Evolutionary conservation across 352 stramenopile genomes (phyloP).

Genomic region (Blastocystis sp.): DNA sequence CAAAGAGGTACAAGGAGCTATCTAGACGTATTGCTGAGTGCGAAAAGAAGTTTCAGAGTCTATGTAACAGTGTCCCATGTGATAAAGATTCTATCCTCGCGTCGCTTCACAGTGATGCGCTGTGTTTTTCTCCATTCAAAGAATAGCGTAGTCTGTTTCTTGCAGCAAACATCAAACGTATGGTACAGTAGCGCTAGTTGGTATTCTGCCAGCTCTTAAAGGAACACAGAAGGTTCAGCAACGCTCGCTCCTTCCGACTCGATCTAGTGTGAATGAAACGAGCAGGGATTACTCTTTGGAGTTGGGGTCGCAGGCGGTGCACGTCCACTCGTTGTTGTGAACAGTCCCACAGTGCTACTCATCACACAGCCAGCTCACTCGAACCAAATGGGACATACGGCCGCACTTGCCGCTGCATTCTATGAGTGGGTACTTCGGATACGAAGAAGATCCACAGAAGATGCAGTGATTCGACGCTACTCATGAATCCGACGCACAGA

Average conservation of each 20-base stretch:
- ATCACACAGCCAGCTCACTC: background rate
- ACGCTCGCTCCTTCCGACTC: background rate
- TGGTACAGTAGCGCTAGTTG: background rate
- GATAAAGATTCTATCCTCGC: too few species aligned
- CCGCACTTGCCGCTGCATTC: conserved; percentile 37
- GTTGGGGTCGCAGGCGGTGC: background rate
- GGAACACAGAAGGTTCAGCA: background rate
- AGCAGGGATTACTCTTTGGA: background rate
- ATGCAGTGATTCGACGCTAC: conserved; percentile 29
- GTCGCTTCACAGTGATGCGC: too few species aligned
- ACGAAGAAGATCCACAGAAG: conserved; percentile 11
- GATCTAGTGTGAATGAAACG: background rate
- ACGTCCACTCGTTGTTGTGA: conserved; percentile 10
- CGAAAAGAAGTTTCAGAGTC: too few species aligned
- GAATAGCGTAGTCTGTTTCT: background rate
- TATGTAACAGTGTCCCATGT: too few species aligned
- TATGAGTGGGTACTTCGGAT: conserved; percentile 28
- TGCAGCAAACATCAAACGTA: background rate
- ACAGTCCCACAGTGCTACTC: conserved; percentile 19
- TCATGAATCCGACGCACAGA: background rate
- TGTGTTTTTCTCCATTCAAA: too few species aligned
- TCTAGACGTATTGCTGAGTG: too few species aligned
- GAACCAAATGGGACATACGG: conserved; percentile 17
- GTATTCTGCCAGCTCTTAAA: background rate
- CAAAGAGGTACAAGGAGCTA: too few species aligned